Percentiles rank a stretch among this genome's conserved stretches.
Conservation (phyloP, 176 grass and related monocot genomes). For the Zea luxurians region DNA sequence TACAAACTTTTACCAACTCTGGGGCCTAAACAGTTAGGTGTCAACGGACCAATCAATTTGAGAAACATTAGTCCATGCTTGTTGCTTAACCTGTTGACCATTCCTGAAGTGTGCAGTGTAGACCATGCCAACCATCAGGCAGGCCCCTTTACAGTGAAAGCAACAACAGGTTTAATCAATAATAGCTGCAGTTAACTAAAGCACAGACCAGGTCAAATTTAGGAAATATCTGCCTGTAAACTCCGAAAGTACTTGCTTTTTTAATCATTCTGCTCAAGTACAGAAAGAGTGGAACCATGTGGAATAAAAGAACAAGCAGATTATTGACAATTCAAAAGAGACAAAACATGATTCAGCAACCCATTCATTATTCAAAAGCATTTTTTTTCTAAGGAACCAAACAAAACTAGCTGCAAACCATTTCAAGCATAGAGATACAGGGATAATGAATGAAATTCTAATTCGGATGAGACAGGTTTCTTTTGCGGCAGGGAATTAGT, state of each 20-base stretch:
- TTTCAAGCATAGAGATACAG: neutral
- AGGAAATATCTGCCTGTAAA: conserved; percentile 23
- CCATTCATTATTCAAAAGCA: neutral
- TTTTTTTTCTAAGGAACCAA: neutral
- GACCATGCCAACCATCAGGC: conserved; percentile 28
- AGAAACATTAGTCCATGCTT: conserved; percentile 21
- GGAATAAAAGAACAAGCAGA: neutral
- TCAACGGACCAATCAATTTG: conserved; percentile 36
- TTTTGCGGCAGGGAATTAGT: neutral
- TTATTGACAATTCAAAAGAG: neutral
- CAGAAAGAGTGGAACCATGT: neutral
- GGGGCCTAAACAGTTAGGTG: conserved; percentile 23
- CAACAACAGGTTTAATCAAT: conserved; percentile 32
- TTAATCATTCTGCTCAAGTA: conserved; percentile 2
- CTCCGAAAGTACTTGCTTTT: conserved; percentile 12
- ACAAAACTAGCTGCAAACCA: neutral
- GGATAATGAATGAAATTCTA: neutral
- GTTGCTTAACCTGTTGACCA: neutral
- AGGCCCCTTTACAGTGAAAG: conserved; percentile 32
- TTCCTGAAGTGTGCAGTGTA: conserved; percentile 30
- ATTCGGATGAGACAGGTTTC: neutral
- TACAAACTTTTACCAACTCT: conserved; percentile 8
- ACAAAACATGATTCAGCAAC: neutral
- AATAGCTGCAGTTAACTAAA: conserved; percentile 18
- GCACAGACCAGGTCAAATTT: conserved; percentile 22